phyloP scores from a whole-genome alignment of 2,329 filamentous ascomycete species.

The Daldinia sp. region DNA sequence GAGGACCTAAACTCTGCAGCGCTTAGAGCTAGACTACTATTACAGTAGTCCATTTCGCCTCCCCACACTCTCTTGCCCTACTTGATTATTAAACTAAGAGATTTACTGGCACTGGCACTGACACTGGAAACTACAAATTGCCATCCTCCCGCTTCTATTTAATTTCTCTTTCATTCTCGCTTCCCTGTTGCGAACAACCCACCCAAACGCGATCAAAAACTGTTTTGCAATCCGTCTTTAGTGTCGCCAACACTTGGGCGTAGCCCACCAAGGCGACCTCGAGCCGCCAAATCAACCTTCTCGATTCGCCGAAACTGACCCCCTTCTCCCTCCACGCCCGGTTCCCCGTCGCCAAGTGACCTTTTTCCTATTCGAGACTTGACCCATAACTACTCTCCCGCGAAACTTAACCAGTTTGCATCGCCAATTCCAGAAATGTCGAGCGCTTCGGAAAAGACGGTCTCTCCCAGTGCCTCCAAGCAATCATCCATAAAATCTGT shows the following conservation, averaged over 20 bases:
- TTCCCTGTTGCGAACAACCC: slow-evolving; percentile 17
- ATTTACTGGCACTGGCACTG: too few species aligned
- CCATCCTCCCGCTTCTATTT: slow-evolving; percentile 39
- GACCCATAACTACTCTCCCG: slow-evolving; percentile 26
- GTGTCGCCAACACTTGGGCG: slow-evolving; percentile 46
- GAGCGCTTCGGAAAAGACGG: slow-evolving; percentile 46
- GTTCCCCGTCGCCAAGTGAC: slow-evolving; percentile 42
- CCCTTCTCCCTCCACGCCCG: slow-evolving; percentile 6
- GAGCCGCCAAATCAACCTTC: slow-evolving; percentile 42
- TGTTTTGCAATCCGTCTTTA: slow-evolving; percentile 44
- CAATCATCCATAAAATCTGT: slow-evolving; percentile 48
- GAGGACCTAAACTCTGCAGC: slow-evolving; percentile 27
- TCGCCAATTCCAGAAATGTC: slow-evolving; percentile 43
- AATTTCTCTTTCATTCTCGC: slow-evolving; percentile 29
- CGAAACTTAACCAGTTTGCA: slow-evolving; percentile 14
- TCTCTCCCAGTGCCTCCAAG: slow-evolving; percentile 45
- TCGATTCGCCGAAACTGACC: slow-evolving; percentile 32
- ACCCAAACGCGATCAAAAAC: slow-evolving; percentile 26
- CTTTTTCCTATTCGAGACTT: slow-evolving; percentile 34
- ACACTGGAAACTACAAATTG: slow-evolving; percentile 46
- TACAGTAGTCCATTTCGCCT: slow-evolving; percentile 32
- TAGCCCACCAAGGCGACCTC: slow-evolving; percentile 47
- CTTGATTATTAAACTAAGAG: slow-evolving; percentile 39
- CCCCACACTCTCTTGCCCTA: slow-evolving; percentile 38
- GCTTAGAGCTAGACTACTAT: slow-evolving; percentile 26